Conservation (phyloP, 1,284 basidiomycete species). For the Volvariella volvacea region DNA sequence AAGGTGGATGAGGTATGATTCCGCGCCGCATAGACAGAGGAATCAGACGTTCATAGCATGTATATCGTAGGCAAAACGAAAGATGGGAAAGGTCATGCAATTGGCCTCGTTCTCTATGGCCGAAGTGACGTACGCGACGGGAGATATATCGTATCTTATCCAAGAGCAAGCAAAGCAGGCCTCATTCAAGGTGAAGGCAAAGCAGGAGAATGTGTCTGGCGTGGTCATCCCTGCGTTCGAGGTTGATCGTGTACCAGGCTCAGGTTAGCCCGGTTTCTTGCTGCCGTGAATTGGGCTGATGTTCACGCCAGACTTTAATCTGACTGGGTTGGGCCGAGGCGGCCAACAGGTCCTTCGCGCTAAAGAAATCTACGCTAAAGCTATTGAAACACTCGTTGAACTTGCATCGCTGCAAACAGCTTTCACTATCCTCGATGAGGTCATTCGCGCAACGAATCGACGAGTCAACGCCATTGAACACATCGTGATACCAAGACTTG, state of each 20-base stretch:
- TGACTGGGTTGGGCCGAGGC: slow-evolving; percentile 96
- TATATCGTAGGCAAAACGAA: slow-evolving; percentile 79
- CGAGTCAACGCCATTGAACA: slow-evolving; percentile 99
- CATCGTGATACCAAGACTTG: slow-evolving; percentile 91
- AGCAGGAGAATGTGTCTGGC: slow-evolving; percentile 98
- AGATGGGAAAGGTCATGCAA: slow-evolving; percentile 99
- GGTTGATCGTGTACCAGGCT: slow-evolving; percentile 76
- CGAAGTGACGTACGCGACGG: slow-evolving; percentile 96
- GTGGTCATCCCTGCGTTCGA: slow-evolving; percentile 97
- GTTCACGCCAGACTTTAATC: slow-evolving; percentile 76
- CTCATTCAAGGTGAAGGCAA: slow-evolving; percentile 88
- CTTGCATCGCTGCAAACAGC: slow-evolving; percentile 96
- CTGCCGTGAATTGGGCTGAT: not conserved
- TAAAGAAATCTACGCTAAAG: slow-evolving; percentile 95
- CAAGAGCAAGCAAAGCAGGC: slow-evolving; percentile 91
- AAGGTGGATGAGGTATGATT: slow-evolving; percentile 87
- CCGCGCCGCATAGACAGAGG: not conserved
- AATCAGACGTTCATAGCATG: slow-evolving; percentile 11
- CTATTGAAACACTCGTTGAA: slow-evolving; percentile 94
- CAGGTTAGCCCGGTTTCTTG: slow-evolving; percentile 44
- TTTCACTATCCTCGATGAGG: slow-evolving; percentile 98
- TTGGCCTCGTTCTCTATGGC: slow-evolving; percentile 97
- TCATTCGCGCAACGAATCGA: slow-evolving; percentile 96
- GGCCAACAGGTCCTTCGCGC: slow-evolving; percentile 94
- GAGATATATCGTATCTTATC: slow-evolving; percentile 94